phyloP scores from a whole-genome alignment of 768 basidiomycete genomes.

The Termitomyces sp. region DNA sequence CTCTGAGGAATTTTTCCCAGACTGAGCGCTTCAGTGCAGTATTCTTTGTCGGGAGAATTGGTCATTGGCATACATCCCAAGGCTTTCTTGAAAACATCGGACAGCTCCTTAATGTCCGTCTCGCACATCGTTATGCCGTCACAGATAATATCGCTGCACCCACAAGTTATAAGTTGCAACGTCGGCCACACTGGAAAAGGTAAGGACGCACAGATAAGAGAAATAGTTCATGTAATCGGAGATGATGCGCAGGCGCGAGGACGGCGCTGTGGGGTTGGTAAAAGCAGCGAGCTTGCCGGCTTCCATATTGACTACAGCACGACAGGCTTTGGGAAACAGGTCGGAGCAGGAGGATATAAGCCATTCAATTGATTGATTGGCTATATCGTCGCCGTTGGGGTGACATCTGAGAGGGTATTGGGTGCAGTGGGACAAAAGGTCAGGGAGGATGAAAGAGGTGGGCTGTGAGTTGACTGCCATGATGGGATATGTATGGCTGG shows the following conservation, averaged over 20 bases:
- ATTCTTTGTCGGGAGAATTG: constrained; percentile 22
- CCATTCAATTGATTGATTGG: constrained; percentile 43
- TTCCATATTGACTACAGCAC: constrained; percentile 50
- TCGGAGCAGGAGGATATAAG: constrained; percentile 39
- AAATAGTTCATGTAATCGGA: constrained; percentile 65
- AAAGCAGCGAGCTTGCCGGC: constrained; percentile 61
- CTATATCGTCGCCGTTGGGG: constrained; percentile 37
- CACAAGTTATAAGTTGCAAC: constrained; percentile 1
- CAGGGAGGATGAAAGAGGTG: constrained; percentile 41
- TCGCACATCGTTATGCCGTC: constrained; percentile 69
- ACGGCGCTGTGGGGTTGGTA: constrained; percentile 51
- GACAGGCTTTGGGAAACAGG: constrained; percentile 35
- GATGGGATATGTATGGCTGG: neutral
- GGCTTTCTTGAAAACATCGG: constrained; percentile 66
- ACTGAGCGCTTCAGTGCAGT: constrained; percentile 34
- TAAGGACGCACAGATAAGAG: constrained; percentile 39
- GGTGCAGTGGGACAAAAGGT: constrained; percentile 46
- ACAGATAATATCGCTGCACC: constrained; percentile 58
- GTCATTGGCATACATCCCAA: constrained; percentile 49
- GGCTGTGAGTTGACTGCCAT: constrained; percentile 1
- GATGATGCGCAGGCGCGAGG: constrained; percentile 55
- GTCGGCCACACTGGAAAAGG: neutral
- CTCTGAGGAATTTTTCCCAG: constrained; percentile 65
- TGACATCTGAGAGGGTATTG: constrained; percentile 37
- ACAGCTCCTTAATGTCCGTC: constrained; percentile 38